A percentile compares a stretch with the other conserved stretches of the same genome.
Conservation (phyloP, 2,329 filamentous ascomycete genomes). For the Claviceps quebecensis region DNA sequence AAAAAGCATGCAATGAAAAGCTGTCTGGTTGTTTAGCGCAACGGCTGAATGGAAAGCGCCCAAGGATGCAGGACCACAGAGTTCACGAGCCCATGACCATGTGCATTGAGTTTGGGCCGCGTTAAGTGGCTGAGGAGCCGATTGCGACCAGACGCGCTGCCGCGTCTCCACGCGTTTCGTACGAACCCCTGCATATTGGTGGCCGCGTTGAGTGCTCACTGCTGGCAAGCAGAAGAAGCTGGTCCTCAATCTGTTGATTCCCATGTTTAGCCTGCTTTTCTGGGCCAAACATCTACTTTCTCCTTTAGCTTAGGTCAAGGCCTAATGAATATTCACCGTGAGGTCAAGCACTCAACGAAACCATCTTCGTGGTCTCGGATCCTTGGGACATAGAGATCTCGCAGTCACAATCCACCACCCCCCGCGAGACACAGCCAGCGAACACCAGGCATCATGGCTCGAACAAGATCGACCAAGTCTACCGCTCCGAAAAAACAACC, state of each 20-base stretch:
- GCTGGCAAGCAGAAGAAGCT: too few relatives aligned
- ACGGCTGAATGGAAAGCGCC: not conserved
- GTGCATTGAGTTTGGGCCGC: not conserved
- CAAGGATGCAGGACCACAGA: not conserved
- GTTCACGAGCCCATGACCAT: not conserved
- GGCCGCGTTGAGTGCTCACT: conserved; percentile 1
- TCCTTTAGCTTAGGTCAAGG: not conserved
- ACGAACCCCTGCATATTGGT: not conserved
- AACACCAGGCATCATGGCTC: conserved; percentile 26
- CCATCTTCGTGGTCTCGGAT: not conserved
- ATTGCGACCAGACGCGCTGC: conserved; percentile 3
- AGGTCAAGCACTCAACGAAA: not conserved
- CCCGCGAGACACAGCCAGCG: not conserved
- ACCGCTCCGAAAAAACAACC: conserved; percentile 10
- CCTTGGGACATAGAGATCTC: not conserved
- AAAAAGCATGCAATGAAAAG: not conserved
- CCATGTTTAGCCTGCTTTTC: not conserved
- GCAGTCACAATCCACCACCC: not conserved
- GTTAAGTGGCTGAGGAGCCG: not conserved
- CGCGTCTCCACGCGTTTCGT: conserved; percentile 5
- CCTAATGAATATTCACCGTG: not conserved
- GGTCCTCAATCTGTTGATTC: not conserved
- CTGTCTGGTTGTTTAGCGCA: not conserved
- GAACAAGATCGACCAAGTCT: conserved; percentile 31
- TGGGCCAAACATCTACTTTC: too few relatives aligned